Evolutionary conservation across 2,329 filamentous ascomycete genomes (phyloP).

Genomic region (Venturia asperata): DNA sequence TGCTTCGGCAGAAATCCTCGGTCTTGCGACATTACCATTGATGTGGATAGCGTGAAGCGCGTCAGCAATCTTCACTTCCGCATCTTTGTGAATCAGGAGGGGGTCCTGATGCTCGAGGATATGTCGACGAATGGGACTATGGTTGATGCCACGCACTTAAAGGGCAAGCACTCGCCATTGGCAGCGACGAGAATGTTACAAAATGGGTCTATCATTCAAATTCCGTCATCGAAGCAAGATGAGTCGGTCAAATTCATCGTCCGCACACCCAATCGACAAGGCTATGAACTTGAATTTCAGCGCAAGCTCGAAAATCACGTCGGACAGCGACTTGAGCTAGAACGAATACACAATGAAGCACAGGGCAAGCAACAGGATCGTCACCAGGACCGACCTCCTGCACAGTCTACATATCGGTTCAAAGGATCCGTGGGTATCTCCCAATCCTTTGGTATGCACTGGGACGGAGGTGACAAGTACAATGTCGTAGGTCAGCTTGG

Average conservation of each 20-base stretch:
- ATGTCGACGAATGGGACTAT: conserved; percentile 92
- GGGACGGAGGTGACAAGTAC: conserved; percentile 77
- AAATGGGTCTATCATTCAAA: conserved; percentile 65
- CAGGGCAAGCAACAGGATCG: not conserved
- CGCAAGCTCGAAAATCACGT: conserved; percentile 65
- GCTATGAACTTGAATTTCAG: conserved; percentile 59
- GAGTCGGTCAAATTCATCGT: conserved; percentile 76
- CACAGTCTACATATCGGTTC: conserved; percentile 20
- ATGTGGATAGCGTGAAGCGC: conserved; percentile 59
- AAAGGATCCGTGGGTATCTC: conserved; percentile 23
- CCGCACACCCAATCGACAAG: conserved; percentile 66
- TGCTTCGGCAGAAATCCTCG: conserved; percentile 71
- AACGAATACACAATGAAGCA: conserved; percentile 24
- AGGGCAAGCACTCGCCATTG: conserved; percentile 31
- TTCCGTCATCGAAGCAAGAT: conserved; percentile 47
- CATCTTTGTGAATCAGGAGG: conserved; percentile 81
- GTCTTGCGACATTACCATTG: conserved; percentile 65
- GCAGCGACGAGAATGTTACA: conserved; percentile 54
- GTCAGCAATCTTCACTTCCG: conserved; percentile 96
- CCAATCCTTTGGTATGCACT: conserved; percentile 58
- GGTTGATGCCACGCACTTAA: conserved; percentile 67
- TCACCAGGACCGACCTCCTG: conserved; percentile 20
- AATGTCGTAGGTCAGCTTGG: conserved; percentile 77
- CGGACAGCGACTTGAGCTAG: conserved; percentile 29
- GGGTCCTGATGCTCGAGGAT: conserved; percentile 86